These are phyloP conservation scores for Chlamydomonas eustigma DNA, from an alignment of 139 green algal species.

Conservation along the genomic window DNA sequence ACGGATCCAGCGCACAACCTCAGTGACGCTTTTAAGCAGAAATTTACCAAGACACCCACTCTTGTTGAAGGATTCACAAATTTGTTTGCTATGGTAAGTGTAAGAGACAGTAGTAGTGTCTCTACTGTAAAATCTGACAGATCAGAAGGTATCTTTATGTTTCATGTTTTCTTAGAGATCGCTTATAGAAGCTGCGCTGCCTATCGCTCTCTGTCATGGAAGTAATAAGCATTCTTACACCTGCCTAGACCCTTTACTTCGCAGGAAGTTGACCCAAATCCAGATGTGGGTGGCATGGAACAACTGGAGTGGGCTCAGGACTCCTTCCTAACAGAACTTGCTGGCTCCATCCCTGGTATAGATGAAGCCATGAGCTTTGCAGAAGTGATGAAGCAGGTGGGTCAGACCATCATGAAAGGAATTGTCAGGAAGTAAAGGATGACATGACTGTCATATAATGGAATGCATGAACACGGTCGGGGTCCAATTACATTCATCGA, in stretches of 20 bases:
- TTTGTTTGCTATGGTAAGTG: conserved; percentile 91
- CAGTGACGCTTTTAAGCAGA: conserved; percentile 92
- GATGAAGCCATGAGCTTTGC: conserved; percentile 98
- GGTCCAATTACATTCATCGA: too few species aligned
- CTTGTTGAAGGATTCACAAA: conserved; percentile 86
- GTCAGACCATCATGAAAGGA: too few species aligned
- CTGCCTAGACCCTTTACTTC: background rate
- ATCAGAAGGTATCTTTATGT: background rate
- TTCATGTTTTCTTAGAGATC: background rate
- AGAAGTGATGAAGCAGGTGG: conserved; percentile 94
- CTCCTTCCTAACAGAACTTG: conserved; percentile 81
- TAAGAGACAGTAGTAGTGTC: too few species aligned
- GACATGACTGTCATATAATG: too few species aligned
- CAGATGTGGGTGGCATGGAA: conserved; percentile 68
- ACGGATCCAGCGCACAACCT: conserved; percentile 97
- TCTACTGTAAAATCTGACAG: too few species aligned
- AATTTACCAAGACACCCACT: conserved; percentile 83
- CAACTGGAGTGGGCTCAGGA: conserved; percentile 49
- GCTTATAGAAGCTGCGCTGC: background rate
- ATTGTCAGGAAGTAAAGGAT: too few species aligned
- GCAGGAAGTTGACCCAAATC: conserved; percentile 92
- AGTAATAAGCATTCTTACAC: too few species aligned
- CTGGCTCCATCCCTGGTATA: conserved; percentile 88
- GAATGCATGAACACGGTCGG: too few species aligned
- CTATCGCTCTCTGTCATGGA: background rate